A percentile compares a stretch with the other conserved stretches of the same genome.
These are phyloP conservation scores for Chiua sp. DNA, from an alignment of 1,284 basidiomycete genomes.

Conservation along the genomic window DNA sequence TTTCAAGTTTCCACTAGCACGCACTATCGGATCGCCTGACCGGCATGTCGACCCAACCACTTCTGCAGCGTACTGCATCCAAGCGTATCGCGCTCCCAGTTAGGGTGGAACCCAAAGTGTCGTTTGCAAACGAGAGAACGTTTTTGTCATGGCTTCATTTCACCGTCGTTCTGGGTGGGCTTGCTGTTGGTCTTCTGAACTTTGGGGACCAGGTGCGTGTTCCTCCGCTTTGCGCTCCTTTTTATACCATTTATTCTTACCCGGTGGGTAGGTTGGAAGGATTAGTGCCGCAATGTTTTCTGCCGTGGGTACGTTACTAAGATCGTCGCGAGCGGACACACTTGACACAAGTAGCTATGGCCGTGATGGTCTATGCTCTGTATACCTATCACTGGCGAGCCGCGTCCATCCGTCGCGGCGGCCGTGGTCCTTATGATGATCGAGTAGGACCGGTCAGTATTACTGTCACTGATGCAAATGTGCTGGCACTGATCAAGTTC, in stretches of 20 bases:
- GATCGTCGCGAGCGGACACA: neutral
- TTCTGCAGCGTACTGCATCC: constrained; percentile 94
- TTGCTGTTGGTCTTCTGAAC: constrained; percentile 96
- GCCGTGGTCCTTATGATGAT: constrained; percentile 97
- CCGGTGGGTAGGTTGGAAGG: constrained; percentile 74
- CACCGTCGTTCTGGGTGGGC: constrained; percentile 91
- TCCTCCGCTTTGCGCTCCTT: neutral
- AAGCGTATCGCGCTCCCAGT: constrained; percentile 97
- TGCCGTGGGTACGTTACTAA: constrained; percentile 70
- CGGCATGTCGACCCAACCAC: constrained; percentile 92
- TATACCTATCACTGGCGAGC: constrained; percentile 98
- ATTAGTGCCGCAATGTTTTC: constrained; percentile 95
- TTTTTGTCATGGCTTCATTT: constrained; percentile 98
- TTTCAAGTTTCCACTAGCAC: neutral
- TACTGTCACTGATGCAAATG: constrained; percentile 11
- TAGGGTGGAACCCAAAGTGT: constrained; percentile 93
- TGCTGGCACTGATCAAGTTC: constrained; percentile 12
- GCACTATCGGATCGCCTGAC: neutral
- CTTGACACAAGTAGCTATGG: constrained; percentile 72
- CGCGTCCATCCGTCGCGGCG: constrained; percentile 88
- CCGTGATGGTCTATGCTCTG: constrained; percentile 95
- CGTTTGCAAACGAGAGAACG: constrained; percentile 95
- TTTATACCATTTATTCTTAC: constrained; percentile 1
- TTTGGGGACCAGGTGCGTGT: constrained; percentile 88
- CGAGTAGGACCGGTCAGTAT: constrained; percentile 80